Base-by-base conservation (phyloP, 2,329 filamentous ascomycete genomes). In the Microcera coccophila region DNA sequence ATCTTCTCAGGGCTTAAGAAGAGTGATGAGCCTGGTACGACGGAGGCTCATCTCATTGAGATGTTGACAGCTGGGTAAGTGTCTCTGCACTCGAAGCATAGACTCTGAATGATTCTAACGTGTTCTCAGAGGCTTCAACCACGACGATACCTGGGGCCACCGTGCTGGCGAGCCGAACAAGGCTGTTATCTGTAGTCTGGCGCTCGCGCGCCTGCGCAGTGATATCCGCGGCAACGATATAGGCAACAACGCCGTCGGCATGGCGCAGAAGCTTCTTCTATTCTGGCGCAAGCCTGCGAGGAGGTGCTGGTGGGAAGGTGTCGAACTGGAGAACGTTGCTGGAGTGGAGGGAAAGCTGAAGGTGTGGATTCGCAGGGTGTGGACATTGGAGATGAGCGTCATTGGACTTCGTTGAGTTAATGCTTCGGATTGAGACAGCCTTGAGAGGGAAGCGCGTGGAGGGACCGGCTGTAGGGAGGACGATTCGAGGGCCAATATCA, bases 261-360 rank as follows among this genome's bases (percentile, higher is more conserved):
- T 98, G 93, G 93, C 93, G 11, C 93, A 98, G 67, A 98, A 98
- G 71, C 78, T 98, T 36, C 76, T 98, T 12, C 77, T 98, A 3
- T 98, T 98, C 73, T 98, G 93, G 93, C 81, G 93, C 53, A 98
- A 98, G 69, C 93, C 93, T 14, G 93, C 93, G 12, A 76, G 93
- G 48, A 80, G 93, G 64, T 98, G 93, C 74, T 98, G 93, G 93
- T 98, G 93, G 93, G 93, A 98, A 66, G 93, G 93, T 18, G 86
- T 98, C 28, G 90, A 97, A 65, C 75, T 98, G 34, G 81, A 93
- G 15, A 77, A 87, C 52, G 87, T 98, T 11, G 89, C 94, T 38
- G 93, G 93, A 12, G 85, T 97, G 7, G 82, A 95, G 39, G 91
- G 90, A 39, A 88, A 84, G 64, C 76, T 98, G 55, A 98, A 98